phyloP scores from a whole-genome alignment of 1,284 basidiomycete genomes.

The Cutaneotrichosporon mucoides region DNA sequence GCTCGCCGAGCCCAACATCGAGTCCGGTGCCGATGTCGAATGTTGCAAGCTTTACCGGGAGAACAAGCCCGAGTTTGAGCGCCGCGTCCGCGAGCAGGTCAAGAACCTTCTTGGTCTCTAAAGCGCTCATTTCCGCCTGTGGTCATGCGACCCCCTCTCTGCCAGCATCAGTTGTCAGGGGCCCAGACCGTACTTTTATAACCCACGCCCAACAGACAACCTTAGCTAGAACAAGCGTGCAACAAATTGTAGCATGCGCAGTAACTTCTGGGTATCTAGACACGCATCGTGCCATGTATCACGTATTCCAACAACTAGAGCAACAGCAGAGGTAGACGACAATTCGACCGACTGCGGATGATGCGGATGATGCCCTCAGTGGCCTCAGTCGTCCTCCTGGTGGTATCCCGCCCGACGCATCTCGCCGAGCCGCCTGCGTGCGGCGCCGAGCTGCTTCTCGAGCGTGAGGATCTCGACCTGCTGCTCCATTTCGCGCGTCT shows the following conservation, averaged over 20 bases:
- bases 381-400: slow-evolving; percentile 32
- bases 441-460: slow-evolving; percentile 90
- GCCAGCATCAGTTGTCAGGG: no score
- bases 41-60: slow-evolving; percentile 93
- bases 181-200: neutral
- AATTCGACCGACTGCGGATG: no score
- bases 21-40: slow-evolving; percentile 97
- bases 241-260: neutral
- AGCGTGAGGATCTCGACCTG: slow-evolving; percentile 96
- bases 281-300: slow-evolving; percentile 4
- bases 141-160: neutral
- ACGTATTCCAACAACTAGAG: neutral
- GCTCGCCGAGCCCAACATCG: slow-evolving; percentile 99
- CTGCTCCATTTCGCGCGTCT: slow-evolving; percentile 96
- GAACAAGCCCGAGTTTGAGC: slow-evolving; percentile 59
- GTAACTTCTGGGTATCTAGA: slow-evolving; percentile 12
- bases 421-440: slow-evolving; percentile 75
- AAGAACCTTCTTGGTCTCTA: slow-evolving; percentile 51
- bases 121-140: neutral
- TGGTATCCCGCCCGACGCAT: slow-evolving; percentile 81
- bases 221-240: neutral
- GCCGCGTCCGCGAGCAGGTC: slow-evolving; percentile 52
- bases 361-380: no score
- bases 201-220: slow-evolving; percentile 6
- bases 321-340: neutral